Conservation (phyloP, 2,329 filamentous ascomycete genomes). For the Exserohilum rostratum region DNA sequence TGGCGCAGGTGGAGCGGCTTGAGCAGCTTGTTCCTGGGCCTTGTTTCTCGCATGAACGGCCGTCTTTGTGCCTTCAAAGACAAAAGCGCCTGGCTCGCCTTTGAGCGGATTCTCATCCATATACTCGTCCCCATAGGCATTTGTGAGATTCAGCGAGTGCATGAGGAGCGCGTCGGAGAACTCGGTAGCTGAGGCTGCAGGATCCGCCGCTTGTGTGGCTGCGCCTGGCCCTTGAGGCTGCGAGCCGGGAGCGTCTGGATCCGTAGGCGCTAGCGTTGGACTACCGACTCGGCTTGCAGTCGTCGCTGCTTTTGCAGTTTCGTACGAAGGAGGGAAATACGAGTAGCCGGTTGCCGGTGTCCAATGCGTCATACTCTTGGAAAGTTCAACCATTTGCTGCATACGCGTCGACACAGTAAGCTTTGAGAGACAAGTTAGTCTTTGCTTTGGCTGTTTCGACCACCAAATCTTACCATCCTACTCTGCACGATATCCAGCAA, state of each 20-base stretch:
- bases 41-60: conserved; percentile 51
- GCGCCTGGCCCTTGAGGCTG: conserved; percentile 29
- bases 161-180: conserved; percentile 46
- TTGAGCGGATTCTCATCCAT: conserved; percentile 68
- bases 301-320: conserved; percentile 40
- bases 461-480: conserved; percentile 54
- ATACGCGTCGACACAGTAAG: conserved; percentile 63
- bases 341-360: conserved; percentile 65
- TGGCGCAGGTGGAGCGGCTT: conserved; percentile 17
- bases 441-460: background rate
- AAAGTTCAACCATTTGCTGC: conserved; percentile 60
- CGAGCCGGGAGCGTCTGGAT: conserved; percentile 30
- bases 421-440: conserved; percentile 38
- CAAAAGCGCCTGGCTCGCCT: conserved; percentile 68
- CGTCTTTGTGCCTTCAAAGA: conserved; percentile 56
- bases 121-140: conserved; percentile 64
- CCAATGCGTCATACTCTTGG: conserved; percentile 62
- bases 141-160: conserved; percentile 58
- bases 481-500: conserved; percentile 63
- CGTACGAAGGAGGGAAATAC: conserved; percentile 59
- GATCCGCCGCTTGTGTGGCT: conserved; percentile 14
- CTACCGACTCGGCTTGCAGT: conserved; percentile 41
- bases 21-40: conserved; percentile 40
- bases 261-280: conserved; percentile 33
- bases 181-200: conserved; percentile 24